Percentiles rank a stretch among this genome's conserved stretches.
phyloP scores from a whole-genome alignment of 2,329 filamentous ascomycete species.

The Fusarium stilboides region DNA sequence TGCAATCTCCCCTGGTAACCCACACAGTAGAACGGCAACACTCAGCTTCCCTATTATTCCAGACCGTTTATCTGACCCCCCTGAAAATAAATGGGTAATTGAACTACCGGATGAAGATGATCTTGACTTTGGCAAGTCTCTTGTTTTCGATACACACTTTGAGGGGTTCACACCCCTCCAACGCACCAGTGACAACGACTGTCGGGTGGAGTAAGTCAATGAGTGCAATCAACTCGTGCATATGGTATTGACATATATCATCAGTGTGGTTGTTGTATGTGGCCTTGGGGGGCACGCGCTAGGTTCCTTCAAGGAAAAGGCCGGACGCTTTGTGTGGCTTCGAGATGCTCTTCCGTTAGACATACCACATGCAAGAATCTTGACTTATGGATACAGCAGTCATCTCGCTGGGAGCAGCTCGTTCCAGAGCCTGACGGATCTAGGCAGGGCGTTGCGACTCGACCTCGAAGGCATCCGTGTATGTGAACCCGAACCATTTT shows the following conservation, averaged over 20 bases:
- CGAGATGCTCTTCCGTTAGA: background rate
- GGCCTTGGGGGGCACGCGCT: background rate
- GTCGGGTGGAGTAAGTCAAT: background rate
- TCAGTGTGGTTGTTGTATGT: conserved; percentile 1
- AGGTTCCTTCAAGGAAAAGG: conserved; percentile 3
- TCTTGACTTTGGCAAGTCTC: background rate
- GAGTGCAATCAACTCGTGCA: fast-evolving
- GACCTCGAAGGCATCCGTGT: background rate
- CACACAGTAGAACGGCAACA: background rate
- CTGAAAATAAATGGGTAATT: background rate
- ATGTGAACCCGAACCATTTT: no score
- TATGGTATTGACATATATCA: fast-evolving
- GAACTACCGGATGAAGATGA: background rate
- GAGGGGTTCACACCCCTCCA: background rate
- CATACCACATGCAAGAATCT: background rate
- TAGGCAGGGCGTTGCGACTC: background rate
- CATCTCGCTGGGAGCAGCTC: background rate
- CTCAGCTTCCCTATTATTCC: background rate
- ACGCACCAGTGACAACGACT: fast-evolving
- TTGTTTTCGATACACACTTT: conserved; percentile 12
- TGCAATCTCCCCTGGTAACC: background rate
- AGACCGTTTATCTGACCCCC: background rate
- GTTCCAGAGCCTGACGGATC: background rate
- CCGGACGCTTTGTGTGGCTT: conserved; percentile 8
- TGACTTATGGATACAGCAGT: conserved; percentile 3